Percentiles rank a stretch among this genome's conserved stretches.
phyloP scores from a whole-genome alignment of 257 asterid genomes.

The Lantana camara region DNA sequence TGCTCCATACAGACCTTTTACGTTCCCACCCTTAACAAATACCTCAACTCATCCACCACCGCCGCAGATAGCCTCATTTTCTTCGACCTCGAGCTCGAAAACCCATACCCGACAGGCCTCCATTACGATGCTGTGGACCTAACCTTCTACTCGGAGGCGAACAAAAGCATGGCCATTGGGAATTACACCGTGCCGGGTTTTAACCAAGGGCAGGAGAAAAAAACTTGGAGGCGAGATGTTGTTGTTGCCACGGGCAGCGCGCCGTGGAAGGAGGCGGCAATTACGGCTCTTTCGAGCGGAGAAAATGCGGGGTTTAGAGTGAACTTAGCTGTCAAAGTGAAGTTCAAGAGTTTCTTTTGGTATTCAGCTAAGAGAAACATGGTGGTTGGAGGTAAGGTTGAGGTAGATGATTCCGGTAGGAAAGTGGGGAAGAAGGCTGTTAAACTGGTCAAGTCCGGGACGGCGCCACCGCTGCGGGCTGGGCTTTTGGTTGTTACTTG shows the following conservation, averaged over 20 bases:
- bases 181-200: background rate
- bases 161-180: background rate
- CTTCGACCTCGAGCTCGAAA: too few species aligned
- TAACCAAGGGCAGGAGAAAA: constrained; percentile 14
- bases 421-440: background rate
- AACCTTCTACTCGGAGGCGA: background rate
- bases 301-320: background rate
- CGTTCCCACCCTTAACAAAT: constrained; percentile 14
- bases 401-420: constrained; percentile 2
- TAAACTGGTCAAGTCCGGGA: background rate
- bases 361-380: background rate
- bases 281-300: background rate
- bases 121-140: constrained; percentile 3
- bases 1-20: background rate
- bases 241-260: background rate
- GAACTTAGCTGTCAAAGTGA: background rate
- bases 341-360: background rate
- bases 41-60: background rate
- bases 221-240: background rate
- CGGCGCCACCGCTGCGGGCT: background rate
- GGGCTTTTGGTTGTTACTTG: background rate
- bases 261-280: background rate
- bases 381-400: background rate
- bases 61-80: background rate
- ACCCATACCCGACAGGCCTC: background rate